These are phyloP conservation scores for Dichomitus squalens DNA, from an alignment of 1,284 basidiomycete genomes.

Conservation along the genomic window DNA sequence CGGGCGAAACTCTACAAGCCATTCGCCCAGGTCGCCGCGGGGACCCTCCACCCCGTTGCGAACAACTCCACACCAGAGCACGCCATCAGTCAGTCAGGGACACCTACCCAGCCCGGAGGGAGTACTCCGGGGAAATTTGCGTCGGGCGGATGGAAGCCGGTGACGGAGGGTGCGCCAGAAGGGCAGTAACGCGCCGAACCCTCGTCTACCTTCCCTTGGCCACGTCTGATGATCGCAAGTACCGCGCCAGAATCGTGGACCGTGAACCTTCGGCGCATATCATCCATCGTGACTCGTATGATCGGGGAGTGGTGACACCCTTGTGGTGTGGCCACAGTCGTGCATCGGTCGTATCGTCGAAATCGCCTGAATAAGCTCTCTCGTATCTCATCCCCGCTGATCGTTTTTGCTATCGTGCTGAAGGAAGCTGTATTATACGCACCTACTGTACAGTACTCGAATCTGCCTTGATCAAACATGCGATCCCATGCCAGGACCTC, in stretches of 20 bases:
- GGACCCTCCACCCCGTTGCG: conserved; percentile 5
- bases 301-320: conserved; percentile 1
- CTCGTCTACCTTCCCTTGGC: neutral
- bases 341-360: neutral
- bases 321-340: neutral
- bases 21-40: conserved; percentile 23
- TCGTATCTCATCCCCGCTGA: conserved; percentile 16
- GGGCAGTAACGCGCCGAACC: neutral
- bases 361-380: conserved; percentile 1
- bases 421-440: conserved; percentile 13
- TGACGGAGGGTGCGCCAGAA: conserved; percentile 10
- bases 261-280: neutral
- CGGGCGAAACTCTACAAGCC: conserved; percentile 30
- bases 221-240: neutral
- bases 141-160: conserved; percentile 28
- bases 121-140: conserved; percentile 24
- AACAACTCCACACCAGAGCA: conserved; percentile 14
- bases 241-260: neutral
- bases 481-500: neutral
- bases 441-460: conserved; percentile 17
- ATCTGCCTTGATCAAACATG: conserved; percentile 10
- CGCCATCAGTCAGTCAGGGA: conserved; percentile 17
- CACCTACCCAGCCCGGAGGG: conserved; percentile 19
- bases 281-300: neutral
- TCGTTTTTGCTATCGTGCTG: conserved; percentile 20